Conservation (phyloP, 805 yeast genomes). For the Wickerhamiella domercqiae region DNA sequence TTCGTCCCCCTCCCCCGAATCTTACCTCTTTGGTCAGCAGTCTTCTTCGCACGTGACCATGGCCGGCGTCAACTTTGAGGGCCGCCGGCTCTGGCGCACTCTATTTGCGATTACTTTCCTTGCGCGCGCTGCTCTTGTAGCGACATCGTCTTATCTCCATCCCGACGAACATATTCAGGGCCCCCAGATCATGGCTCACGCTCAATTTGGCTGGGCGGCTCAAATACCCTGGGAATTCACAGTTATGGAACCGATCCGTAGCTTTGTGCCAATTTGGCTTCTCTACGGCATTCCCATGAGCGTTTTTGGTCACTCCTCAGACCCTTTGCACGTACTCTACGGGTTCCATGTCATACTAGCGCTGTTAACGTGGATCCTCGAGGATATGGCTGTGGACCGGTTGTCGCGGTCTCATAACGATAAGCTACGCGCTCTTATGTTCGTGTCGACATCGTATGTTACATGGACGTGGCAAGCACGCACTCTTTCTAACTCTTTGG, state of each 20-base stretch:
- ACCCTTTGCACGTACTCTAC: conserved; percentile 39
- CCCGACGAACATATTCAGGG: conserved; percentile 96
- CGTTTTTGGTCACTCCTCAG: conserved; percentile 23
- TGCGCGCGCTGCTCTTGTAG: conserved; percentile 39
- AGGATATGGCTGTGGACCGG: conserved; percentile 31
- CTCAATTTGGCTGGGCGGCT: conserved; percentile 30
- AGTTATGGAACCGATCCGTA: conserved; percentile 43
- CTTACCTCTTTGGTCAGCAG: no score
- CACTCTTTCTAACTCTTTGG: conserved; percentile 78
- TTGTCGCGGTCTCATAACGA: conserved; percentile 37
- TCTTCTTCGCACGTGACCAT: no score
- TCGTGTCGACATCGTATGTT: conserved; percentile 45
- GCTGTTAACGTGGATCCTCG: conserved; percentile 24
- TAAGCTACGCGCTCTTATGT: conserved; percentile 25
- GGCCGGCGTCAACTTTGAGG: no score
- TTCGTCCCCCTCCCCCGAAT: no score
- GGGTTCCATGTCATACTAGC: conserved; percentile 36
- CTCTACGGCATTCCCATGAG: conserved; percentile 52
- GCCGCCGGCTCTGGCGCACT: conserved; percentile 28
- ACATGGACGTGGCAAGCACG: conserved; percentile 73
- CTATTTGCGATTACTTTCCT: conserved; percentile 32
- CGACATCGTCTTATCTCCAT: conserved; percentile 74
- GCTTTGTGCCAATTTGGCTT: conserved; percentile 51
- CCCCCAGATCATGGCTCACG: conserved; percentile 51
- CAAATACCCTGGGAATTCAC: conserved; percentile 76